These are phyloP conservation scores for Zygosaccharomyces siamensis DNA, from an alignment of 805 yeast genomes.

Conservation along the genomic window DNA sequence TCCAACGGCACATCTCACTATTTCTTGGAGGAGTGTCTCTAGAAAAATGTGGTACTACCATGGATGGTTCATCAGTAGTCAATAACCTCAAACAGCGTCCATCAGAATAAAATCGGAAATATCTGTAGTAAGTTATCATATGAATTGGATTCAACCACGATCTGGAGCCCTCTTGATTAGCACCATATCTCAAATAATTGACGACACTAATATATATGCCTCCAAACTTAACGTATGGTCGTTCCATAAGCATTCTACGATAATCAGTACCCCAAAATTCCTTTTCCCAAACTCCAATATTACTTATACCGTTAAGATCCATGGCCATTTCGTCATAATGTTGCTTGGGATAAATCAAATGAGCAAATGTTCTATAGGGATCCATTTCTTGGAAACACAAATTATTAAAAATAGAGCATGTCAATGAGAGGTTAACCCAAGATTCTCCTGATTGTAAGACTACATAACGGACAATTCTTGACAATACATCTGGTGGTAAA, in stretches of 20 bases:
- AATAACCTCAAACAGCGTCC: constrained; percentile 70
- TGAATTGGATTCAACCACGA: constrained; percentile 73
- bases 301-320: constrained; percentile 36
- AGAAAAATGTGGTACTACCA: constrained; percentile 54
- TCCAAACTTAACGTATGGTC: constrained; percentile 75
- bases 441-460: constrained; percentile 50
- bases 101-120: constrained; percentile 71
- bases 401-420: constrained; percentile 53
- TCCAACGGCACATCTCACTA: constrained; percentile 53
- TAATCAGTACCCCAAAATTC: constrained; percentile 40
- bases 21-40: constrained; percentile 33
- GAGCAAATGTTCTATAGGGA: constrained; percentile 49
- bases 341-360: constrained; percentile 51
- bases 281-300: constrained; percentile 37
- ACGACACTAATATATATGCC: constrained; percentile 86
- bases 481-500: constrained; percentile 57
- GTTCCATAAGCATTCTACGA: constrained; percentile 38
- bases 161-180: constrained; percentile 56
- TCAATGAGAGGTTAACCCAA: constrained; percentile 57
- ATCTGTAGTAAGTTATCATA: constrained; percentile 84
- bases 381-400: constrained; percentile 50
- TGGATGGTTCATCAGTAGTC: constrained; percentile 65
- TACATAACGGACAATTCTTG: constrained; percentile 45
- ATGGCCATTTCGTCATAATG: constrained; percentile 43
- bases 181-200: constrained; percentile 80